A percentile compares a stretch with the other conserved stretches of the same genome.
phyloP scores from a whole-genome alignment of 2,329 filamentous ascomycete genomes.

The Fonsecaea erecta region DNA sequence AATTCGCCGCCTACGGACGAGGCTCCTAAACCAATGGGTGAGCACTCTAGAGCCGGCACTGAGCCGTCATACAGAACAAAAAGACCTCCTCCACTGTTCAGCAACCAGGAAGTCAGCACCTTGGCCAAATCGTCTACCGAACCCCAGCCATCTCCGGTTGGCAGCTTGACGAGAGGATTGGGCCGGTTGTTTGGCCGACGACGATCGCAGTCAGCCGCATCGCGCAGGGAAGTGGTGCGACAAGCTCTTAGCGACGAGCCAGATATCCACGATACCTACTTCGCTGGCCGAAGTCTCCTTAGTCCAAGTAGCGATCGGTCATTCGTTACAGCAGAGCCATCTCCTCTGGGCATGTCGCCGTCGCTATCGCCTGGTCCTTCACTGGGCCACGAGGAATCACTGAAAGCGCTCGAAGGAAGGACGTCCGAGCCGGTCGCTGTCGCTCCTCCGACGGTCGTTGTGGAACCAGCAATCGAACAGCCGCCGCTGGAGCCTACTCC shows the following conservation, averaged over 20 bases:
- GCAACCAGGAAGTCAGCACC: slow-evolving; percentile 8
- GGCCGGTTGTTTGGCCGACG: slow-evolving; percentile 33
- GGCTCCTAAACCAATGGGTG: slow-evolving; percentile 9
- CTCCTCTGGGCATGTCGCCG: slow-evolving; percentile 19
- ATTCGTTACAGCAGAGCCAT: slow-evolving; percentile 28
- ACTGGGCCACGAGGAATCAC: slow-evolving; percentile 27
- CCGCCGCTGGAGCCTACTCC: neutral
- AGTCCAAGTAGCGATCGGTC: slow-evolving; percentile 26
- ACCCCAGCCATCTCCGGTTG: slow-evolving; percentile 28
- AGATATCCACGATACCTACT: slow-evolving; percentile 19
- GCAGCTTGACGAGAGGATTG: slow-evolving; percentile 24
- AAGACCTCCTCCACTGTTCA: slow-evolving; percentile 33
- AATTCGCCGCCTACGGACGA: neutral
- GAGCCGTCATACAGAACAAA: slow-evolving; percentile 35
- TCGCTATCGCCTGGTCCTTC: slow-evolving; percentile 12
- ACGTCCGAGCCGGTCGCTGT: slow-evolving; percentile 3
- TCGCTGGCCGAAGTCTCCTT: slow-evolving; percentile 11
- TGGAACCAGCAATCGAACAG: slow-evolving; percentile 20
- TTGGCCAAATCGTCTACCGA: slow-evolving; percentile 19
- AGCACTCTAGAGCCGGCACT: slow-evolving; percentile 19
- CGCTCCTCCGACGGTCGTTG: slow-evolving; percentile 18
- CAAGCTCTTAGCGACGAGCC: slow-evolving; percentile 35
- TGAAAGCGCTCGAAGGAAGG: slow-evolving; percentile 25
- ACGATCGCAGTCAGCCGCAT: slow-evolving; percentile 30
- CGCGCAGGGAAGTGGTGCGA: slow-evolving; percentile 26